Evolutionary conservation across 1,284 basidiomycete species (phyloP), one percentile per base, ranked within the genome.

Genomic region (Cryptococcus neoformans): DNA sequence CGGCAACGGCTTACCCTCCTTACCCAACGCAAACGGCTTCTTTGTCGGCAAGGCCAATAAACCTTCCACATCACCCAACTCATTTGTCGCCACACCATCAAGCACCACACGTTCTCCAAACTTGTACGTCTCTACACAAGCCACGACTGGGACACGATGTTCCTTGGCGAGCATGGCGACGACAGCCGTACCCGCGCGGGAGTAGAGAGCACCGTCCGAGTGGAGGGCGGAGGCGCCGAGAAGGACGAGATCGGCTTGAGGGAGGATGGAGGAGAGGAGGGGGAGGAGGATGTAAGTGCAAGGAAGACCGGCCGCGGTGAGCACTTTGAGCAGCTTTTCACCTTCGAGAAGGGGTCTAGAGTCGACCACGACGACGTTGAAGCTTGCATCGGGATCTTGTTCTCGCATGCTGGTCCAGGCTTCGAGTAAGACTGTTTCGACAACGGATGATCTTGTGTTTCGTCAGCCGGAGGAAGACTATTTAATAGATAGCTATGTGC

Each of bases 121-220:
- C 76, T 99, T 99, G 82, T 98, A 98, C 16, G 96, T 99, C 79
- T 99, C 96, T 67, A 94, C 96, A 68, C 93, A 97, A 14, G 95
- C 92, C 51, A 99, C 86, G 14, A 98, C 92, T 6, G 96, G 96
- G 1, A 98, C 87, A 17, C 87, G 87, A 69, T 89, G 85, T 54
- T 86, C 85, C 74, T 92, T 90, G 0, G 92, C 91, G 82, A 98
- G 86, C 92, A 99, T 94, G 0, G 95, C 92, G 21, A 97, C 91
- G 62, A 94, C 84, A 0, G 95, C 95, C 1, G 94, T 98, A 28
- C 96, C 96, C 0, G 93, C 90, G 53, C 96, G 85, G 11, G 93
- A 90, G 76, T 91, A 97, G 7, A 98, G 88, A 0, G 92, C 87
- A 4, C 96, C 96, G 69, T 99, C 96, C 5, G 94, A 89, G 68